phyloP scores from a whole-genome alignment of 106 monocot species.

The Dactylorhiza incarnata region DNA sequence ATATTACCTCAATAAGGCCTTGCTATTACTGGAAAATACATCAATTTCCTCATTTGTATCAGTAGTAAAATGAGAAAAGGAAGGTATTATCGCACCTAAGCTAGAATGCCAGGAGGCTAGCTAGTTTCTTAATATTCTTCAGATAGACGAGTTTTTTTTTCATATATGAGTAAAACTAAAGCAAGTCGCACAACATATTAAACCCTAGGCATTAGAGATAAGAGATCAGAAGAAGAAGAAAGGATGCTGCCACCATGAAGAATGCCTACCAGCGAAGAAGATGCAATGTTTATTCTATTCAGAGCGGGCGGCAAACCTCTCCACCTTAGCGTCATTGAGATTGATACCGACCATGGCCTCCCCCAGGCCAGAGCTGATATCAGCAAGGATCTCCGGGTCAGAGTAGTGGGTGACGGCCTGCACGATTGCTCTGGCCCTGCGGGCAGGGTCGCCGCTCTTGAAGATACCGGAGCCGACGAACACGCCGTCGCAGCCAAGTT shows the following conservation, averaged over 20 bases:
- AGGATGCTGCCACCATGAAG: neutral
- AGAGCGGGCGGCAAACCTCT: conserved; percentile 43
- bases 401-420: conserved; percentile 42
- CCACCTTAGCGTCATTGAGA: conserved; percentile 40
- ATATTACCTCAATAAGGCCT: neutral
- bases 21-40: neutral
- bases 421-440: conserved; percentile 35
- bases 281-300: conserved; percentile 16
- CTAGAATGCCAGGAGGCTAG: too few species aligned
- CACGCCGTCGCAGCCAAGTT: conserved; percentile 45
- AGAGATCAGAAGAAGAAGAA: neutral
- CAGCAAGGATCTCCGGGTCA: conserved; percentile 42
- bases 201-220: neutral
- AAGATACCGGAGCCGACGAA: conserved; percentile 46
- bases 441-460: conserved; percentile 40
- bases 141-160: neutral
- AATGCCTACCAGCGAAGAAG: neutral
- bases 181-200: neutral
- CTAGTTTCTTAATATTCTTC: neutral
- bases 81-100: too few species aligned
- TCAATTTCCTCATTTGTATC: neutral
- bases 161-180: neutral
- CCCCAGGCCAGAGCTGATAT: conserved; percentile 32
- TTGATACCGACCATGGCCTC: conserved; percentile 55
- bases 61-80: too few species aligned